phyloP scores from a whole-genome alignment of 768 basidiomycete genomes.

The Mycena crocata region DNA sequence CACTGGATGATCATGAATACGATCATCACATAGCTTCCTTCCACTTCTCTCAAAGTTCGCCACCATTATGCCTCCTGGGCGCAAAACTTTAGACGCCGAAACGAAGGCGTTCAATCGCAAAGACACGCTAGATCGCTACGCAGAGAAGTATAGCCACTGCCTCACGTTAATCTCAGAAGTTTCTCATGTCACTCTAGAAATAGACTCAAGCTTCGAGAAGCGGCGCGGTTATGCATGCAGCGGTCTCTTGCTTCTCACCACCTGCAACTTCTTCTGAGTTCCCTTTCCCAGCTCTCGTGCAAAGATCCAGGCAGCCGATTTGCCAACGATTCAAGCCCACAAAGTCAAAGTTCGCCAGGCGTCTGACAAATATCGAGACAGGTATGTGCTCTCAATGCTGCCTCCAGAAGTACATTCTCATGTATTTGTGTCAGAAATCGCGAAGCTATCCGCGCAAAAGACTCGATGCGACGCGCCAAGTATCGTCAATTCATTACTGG shows the following conservation, averaged over 20 bases:
- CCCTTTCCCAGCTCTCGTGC: background rate
- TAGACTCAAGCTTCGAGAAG: background rate
- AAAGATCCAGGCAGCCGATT: background rate
- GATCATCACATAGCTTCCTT: too few relatives aligned
- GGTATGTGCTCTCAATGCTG: background rate
- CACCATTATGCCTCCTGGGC: background rate
- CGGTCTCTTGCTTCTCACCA: background rate
- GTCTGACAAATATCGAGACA: background rate
- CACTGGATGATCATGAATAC: too few relatives aligned
- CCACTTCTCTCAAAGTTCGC: background rate
- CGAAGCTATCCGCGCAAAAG: background rate
- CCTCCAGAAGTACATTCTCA: background rate
- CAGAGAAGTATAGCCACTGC: background rate
- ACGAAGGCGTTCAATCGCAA: background rate
- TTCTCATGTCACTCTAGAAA: background rate
- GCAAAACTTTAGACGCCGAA: background rate
- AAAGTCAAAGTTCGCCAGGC: background rate
- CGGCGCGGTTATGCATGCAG: background rate
- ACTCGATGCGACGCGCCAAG: background rate
- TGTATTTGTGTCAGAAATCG: background rate
- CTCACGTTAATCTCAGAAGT: background rate
- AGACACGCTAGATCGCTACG: background rate
- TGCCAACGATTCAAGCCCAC: background rate
- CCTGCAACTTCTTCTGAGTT: background rate
- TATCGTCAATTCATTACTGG: background rate